Percentiles rank a stretch among this genome's conserved stretches.
These are phyloP conservation scores for Antrodiella citrinella DNA, from an alignment of 768 basidiomycete species.

Conservation along the genomic window DNA sequence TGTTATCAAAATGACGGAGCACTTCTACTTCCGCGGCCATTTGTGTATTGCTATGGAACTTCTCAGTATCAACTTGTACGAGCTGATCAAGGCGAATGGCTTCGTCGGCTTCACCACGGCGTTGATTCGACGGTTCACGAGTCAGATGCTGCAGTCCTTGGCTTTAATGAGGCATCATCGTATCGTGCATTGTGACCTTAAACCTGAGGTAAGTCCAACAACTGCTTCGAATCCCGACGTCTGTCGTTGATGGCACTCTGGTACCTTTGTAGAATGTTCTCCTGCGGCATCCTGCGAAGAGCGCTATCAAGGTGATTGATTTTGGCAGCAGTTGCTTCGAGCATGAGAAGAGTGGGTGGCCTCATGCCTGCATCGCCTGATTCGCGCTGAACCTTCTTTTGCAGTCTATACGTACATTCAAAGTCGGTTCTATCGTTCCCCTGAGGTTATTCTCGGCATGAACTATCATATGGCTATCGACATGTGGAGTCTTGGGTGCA, in stretches of 20 bases:
- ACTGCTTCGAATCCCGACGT: conserved; percentile 2
- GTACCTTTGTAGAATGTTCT: conserved; percentile 80
- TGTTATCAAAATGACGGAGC: conserved; percentile 96
- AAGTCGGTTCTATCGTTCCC: conserved; percentile 99
- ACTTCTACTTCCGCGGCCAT: conserved; percentile 97
- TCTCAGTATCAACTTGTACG: conserved; percentile 96
- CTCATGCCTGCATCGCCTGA: background rate
- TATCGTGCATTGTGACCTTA: conserved; percentile 97
- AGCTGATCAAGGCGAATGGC: conserved; percentile 97
- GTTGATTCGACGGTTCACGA: conserved; percentile 92
- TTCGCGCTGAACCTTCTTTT: conserved; percentile 11
- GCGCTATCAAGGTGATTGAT: conserved; percentile 96
- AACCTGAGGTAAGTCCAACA: conserved; percentile 73
- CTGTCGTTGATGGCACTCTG: background rate
- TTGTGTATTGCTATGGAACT: conserved; percentile 98
- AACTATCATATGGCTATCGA: conserved; percentile 99
- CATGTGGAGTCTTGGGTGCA: conserved; percentile 99
- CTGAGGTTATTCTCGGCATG: conserved; percentile 98
- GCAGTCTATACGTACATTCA: conserved; percentile 99
- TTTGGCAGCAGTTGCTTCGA: conserved; percentile 99
- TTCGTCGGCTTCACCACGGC: conserved; percentile 97
- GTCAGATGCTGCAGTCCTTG: conserved; percentile 88
- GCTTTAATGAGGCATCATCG: conserved; percentile 93
- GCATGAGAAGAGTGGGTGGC: conserved; percentile 88
- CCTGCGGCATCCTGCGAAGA: conserved; percentile 90